Base-by-base conservation (phyloP, 768 basidiomycete genomes). In the Candolleomyces eurysporus region DNA sequence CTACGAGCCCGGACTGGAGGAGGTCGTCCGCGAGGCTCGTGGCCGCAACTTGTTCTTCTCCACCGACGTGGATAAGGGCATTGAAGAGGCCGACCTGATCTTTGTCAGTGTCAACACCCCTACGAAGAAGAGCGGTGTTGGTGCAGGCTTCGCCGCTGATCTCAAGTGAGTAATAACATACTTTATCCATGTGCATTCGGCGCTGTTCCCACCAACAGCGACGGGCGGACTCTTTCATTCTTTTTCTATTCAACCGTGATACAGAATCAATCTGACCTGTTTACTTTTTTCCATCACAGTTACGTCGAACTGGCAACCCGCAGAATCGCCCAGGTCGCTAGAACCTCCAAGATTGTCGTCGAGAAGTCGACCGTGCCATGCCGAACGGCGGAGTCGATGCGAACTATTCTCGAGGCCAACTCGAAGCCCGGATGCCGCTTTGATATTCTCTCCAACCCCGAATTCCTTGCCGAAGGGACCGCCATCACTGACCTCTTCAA, bases 311-410 rank as follows among this genome's bases (percentile, higher is more conserved):
- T 91, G 32, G 97, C 96, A 56, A 99, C 97, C 31, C 93, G 97
- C 67, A 91, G 91, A 67, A 98, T 99, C 66, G 97, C 97, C 48
- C 86, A 85, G 48, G 90, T 98, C 60, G 93, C 97, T 51, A 89
- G 80, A 22, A 87, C 91, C 1, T 90, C 87, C 73, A 99, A 99
- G 82, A 98, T 99, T 68, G 97, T 99, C 57, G 96, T 99, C 63
- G 97, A 99, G 73, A 99, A 99, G 76, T 98, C 96, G 16, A 99
- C 97, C 5, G 97, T 99, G 9, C 97, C 97, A 43, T 98, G 95
- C 79, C 89, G 97, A 65, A 99, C 97, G 7, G 97, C 97, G 62
- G 93, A 97, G 77, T 96, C 96, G 19, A 99, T 99, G 97, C 93
- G 96, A 69, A 97, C 93, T 58, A 98, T 99, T 76, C 88, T 99